phyloP scores from a whole-genome alignment of 2,329 filamentous ascomycete genomes.

The Drechmeria coniospora region DNA sequence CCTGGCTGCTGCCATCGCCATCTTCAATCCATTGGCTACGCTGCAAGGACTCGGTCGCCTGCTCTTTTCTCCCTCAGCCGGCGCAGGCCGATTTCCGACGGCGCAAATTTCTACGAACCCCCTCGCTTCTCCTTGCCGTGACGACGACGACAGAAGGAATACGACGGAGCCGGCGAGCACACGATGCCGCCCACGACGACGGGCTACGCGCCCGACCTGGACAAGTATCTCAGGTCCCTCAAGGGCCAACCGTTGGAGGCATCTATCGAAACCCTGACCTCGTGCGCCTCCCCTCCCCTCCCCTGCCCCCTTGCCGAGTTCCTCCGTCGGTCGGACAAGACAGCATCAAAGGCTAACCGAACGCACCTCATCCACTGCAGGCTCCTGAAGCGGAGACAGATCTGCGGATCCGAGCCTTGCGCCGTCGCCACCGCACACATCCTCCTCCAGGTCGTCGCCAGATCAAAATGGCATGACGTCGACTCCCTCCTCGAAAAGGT shows the following conservation, averaged over 20 bases:
- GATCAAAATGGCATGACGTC: conserved; percentile 63
- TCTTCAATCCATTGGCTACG: too few relatives aligned
- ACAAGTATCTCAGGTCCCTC: conserved; percentile 64
- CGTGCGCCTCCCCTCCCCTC: conserved; percentile 36
- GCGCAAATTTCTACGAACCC: conserved; percentile 3
- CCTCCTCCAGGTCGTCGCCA: conserved; percentile 71
- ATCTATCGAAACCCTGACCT: conserved; percentile 70
- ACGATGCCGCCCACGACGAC: conserved; percentile 20
- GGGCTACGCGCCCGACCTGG: conserved; percentile 51
- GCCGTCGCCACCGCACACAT: conserved; percentile 84
- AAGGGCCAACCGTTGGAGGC: conserved; percentile 63
- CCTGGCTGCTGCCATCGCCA: too few relatives aligned
- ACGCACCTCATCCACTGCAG: conserved; percentile 33
- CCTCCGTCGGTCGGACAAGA: too few relatives aligned
- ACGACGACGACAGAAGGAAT: neutral
- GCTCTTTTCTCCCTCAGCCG: neutral
- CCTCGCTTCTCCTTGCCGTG: neutral
- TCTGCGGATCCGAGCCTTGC: conserved; percentile 73
- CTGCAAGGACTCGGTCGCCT: too few relatives aligned
- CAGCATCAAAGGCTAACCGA: conserved; percentile 4
- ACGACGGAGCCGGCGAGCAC: neutral
- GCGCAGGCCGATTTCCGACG: neutral
- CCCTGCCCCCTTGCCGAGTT: neutral
- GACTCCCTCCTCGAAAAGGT: conserved; percentile 67
- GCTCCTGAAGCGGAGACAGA: conserved; percentile 80